A percentile compares a stretch with the other conserved stretches of the same genome.
These are phyloP conservation scores for Cyberlindnera maclurae DNA, from an alignment of 805 yeast genomes.

Conservation along the genomic window DNA sequence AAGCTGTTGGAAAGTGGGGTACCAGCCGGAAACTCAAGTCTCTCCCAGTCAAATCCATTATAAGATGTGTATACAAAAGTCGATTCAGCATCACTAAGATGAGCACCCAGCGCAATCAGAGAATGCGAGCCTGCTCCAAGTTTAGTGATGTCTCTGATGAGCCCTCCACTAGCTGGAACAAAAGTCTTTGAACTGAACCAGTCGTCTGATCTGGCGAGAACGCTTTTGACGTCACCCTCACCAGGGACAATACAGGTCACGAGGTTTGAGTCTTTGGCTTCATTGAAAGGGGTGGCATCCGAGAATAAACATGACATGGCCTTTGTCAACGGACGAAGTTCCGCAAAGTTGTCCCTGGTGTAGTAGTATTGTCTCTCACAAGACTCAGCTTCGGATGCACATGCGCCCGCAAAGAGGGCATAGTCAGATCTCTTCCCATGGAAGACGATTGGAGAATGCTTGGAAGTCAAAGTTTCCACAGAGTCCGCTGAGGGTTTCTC, in stretches of 20 bases:
- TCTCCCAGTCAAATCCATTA: slow-evolving; percentile 28
- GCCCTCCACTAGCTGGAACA: slow-evolving; percentile 26
- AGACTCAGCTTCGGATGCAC: slow-evolving; percentile 23
- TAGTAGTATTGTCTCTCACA: slow-evolving; percentile 35
- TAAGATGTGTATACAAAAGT: slow-evolving; percentile 27
- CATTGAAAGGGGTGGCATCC: slow-evolving; percentile 20
- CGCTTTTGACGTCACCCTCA: slow-evolving; percentile 26
- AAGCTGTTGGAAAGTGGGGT: slow-evolving; percentile 17
- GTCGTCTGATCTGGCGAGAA: slow-evolving; percentile 35
- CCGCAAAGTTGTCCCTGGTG: slow-evolving; percentile 39
- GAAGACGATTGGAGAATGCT: slow-evolving; percentile 26
- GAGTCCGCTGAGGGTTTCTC: slow-evolving; percentile 23
- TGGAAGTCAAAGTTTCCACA: slow-evolving; percentile 18
- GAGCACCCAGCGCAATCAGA: slow-evolving; percentile 29
- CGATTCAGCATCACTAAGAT: slow-evolving; percentile 16
- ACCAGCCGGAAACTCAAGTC: slow-evolving; percentile 27
- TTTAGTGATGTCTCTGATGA: slow-evolving; percentile 26
- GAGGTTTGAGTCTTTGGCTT: slow-evolving; percentile 23
- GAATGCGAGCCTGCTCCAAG: slow-evolving; percentile 30
- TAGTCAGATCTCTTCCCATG: slow-evolving; percentile 33
- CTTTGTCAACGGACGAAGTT: slow-evolving; percentile 21
- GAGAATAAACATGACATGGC: slow-evolving; percentile 30
- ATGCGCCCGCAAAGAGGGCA: slow-evolving; percentile 31
- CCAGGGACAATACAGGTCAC: slow-evolving; percentile 40
- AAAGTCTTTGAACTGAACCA: slow-evolving; percentile 33